Percentiles rank a stretch among this genome's conserved stretches.
Evolutionary conservation across 2,329 filamentous ascomycete species (phyloP).

Genomic region (Colletotrichum sp.): DNA sequence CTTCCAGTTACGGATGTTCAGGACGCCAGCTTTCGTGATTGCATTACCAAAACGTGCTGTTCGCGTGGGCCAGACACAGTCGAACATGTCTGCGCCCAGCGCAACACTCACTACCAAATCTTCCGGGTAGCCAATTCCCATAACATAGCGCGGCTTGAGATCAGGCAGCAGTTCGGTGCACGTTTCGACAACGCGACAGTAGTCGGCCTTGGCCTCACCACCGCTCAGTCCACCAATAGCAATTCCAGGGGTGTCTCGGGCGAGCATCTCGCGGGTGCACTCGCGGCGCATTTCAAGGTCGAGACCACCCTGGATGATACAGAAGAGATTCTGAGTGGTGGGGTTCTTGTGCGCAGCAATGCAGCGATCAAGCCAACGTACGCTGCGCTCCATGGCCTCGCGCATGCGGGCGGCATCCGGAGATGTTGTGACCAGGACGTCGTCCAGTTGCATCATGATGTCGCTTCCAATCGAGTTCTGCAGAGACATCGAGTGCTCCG

Average conservation of each 20-base stretch:
- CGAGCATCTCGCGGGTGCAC: conserved; percentile 88
- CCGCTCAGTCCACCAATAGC: conserved; percentile 95
- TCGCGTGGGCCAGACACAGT: conserved; percentile 97
- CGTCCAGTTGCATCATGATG: conserved; percentile 99
- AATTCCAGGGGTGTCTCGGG: conserved; percentile 90
- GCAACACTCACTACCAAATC: conserved; percentile 93
- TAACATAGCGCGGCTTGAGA: conserved; percentile 96
- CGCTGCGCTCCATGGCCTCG: conserved; percentile 92
- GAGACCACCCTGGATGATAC: conserved; percentile 96
- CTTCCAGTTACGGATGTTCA: conserved; percentile 80
- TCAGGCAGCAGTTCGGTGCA: conserved; percentile 88
- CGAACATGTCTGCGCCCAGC: conserved; percentile 98
- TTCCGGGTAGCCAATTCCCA: conserved; percentile 98
- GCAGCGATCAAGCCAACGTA: conserved; percentile 95
- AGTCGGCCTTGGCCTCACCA: conserved; percentile 92
- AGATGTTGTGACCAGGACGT: conserved; percentile 95
- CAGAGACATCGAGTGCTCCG: conserved; percentile 93
- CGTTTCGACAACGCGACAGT: conserved; percentile 86
- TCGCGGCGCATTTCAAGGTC: conserved; percentile 84
- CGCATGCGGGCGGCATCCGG: conserved; percentile 87
- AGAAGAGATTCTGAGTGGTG: conserved; percentile 89
- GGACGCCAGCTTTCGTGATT: conserved; percentile 78
- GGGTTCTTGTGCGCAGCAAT: conserved; percentile 88
- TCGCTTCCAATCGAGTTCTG: conserved; percentile 98
- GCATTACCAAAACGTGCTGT: conserved; percentile 97